These are phyloP conservation scores for Pseudozyma hubeiensis DNA, from an alignment of 1,284 basidiomycete genomes.

Conservation along the genomic window DNA sequence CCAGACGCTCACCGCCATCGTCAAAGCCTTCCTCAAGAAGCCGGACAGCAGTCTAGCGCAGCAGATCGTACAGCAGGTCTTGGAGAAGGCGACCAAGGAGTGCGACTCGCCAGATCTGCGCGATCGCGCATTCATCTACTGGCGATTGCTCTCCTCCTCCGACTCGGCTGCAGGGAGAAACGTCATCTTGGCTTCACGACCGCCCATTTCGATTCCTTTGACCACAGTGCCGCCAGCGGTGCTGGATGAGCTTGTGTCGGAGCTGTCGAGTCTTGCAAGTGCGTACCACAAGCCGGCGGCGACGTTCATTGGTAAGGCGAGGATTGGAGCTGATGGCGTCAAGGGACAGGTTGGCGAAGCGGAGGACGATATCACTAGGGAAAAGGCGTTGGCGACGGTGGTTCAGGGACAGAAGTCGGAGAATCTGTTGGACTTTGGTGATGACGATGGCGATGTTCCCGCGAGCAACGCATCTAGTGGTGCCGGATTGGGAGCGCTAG, in stretches of 20 bases:
- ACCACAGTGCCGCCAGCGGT: slow-evolving; percentile 89
- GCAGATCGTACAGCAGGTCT: slow-evolving; percentile 85
- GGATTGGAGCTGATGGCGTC: slow-evolving; percentile 60
- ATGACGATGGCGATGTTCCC: slow-evolving; percentile 54
- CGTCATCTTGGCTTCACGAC: slow-evolving; percentile 89
- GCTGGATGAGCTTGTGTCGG: slow-evolving; percentile 85
- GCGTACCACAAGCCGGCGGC: slow-evolving; percentile 93
- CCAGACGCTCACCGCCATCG: slow-evolving; percentile 92
- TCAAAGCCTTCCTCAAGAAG: slow-evolving; percentile 94
- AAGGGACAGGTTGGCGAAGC: slow-evolving; percentile 24
- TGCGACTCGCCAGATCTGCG: slow-evolving; percentile 97
- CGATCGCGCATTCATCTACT: slow-evolving; percentile 95
- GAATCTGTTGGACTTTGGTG: slow-evolving; percentile 66
- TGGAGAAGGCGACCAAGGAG: slow-evolving; percentile 94
- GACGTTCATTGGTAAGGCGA: slow-evolving; percentile 70
- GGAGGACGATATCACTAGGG: slow-evolving; percentile 60
- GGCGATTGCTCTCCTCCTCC: slow-evolving; percentile 85
- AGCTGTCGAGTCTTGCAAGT: slow-evolving; percentile 80
- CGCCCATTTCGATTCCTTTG: slow-evolving; percentile 90
- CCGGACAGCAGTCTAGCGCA: slow-evolving; percentile 83
- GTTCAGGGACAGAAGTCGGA: slow-evolving; percentile 66
- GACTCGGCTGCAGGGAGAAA: slow-evolving; percentile 91
- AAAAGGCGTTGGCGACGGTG: slow-evolving; percentile 71
- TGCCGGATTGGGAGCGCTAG: slow-evolving; percentile 46
- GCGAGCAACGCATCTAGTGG: not conserved